Evolutionary conservation across 441 rosid species (phyloP), one percentile per base, ranked within the genome.

Genomic region (Sinapis alba): DNA sequence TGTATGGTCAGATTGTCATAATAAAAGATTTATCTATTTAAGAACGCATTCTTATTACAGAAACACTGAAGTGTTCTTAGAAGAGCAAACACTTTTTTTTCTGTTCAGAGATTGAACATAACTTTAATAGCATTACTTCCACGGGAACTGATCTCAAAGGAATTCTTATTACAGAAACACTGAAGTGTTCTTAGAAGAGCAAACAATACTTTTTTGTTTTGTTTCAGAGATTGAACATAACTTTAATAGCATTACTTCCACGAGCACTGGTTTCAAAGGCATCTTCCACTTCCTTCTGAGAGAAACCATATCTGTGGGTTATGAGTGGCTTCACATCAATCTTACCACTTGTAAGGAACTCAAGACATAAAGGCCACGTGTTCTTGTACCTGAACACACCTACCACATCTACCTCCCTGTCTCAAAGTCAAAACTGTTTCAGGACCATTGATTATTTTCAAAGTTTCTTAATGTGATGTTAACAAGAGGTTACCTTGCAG

Each of bases 111-210:
- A 84, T 93, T 91, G 75, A 95, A 87, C 99, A 91, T 91, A 72
- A 95, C 97, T 80, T 93, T 93, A 65, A 91, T 93, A 65, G 97
- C 92, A n/a, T 83, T 78, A n/a, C 97, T 88, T 11, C 98, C 98
- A n/a, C 79, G 73, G 70, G 97, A 93, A 76, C 92, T 90, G 19
- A 90, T 89, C 74, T 89, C 91, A 56, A 88, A 95, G 26, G 93
- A n/a, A n/a, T n/a, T n/a, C 50, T 53, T 74, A 69, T 64, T 69
- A 50, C 27, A 5, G 15, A 68, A 41, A 27, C 69, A 50, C 8
- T 50, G 1, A 18, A 50, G 18, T 50, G 56, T 7, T 50, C 57
- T 69, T 21, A 36, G 30, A 66, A 24, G 58, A 18, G 23, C 23
- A 50, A 50, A 18, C 18, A 8, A 10, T 6, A 28, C n/a, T 58